Evolutionary conservation across 768 basidiomycete species (phyloP).

Genomic region (Amanita rubescens): DNA sequence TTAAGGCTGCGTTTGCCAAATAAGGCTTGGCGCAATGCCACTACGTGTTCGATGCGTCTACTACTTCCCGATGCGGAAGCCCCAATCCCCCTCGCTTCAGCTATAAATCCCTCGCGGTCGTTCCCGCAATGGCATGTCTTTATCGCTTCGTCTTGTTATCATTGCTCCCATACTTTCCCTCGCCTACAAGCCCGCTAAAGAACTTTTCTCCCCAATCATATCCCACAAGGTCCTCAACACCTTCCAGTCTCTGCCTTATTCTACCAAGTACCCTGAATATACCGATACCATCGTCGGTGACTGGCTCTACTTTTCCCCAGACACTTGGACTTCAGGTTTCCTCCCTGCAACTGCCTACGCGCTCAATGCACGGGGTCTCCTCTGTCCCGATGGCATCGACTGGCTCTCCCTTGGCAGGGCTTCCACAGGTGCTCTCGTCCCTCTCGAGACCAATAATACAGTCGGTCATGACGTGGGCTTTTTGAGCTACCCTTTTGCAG

Average conservation of each 20-base stretch:
- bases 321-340: constrained; percentile 66
- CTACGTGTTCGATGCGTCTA: no score
- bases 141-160: no score
- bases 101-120: no score
- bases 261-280: constrained; percentile 52
- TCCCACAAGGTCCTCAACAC: constrained; percentile 53
- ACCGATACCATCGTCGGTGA: constrained; percentile 39
- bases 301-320: constrained; percentile 47
- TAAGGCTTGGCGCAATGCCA: no score
- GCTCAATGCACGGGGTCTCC: constrained; percentile 41
- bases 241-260: constrained; percentile 34
- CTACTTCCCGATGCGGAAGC: no score
- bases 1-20: no score
- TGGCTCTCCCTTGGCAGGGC: constrained; percentile 50
- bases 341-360: constrained; percentile 57
- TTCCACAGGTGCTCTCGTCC: constrained; percentile 44
- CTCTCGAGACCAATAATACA: constrained; percentile 36
- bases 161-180: neutral
- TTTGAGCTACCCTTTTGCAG: constrained; percentile 59
- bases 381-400: constrained; percentile 42
- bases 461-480: constrained; percentile 69
- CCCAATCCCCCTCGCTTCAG: no score
- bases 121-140: no score
- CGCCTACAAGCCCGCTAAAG: constrained; percentile 1
- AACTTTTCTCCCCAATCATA: constrained; percentile 55